Conservation (phyloP, 2,329 filamentous ascomycete species). For the Epicoccum sorghinum region DNA sequence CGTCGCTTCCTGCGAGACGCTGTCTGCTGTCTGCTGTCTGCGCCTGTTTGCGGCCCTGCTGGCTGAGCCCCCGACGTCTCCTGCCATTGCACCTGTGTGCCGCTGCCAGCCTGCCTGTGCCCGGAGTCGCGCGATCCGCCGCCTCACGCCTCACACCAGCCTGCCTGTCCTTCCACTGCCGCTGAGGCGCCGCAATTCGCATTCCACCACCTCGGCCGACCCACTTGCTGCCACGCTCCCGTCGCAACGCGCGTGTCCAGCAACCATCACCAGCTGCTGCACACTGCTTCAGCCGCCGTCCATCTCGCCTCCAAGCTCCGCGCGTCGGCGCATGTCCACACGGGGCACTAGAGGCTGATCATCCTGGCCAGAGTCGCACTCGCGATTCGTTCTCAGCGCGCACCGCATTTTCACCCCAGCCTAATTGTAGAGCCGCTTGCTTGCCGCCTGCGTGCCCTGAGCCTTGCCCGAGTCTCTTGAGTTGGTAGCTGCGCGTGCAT, state of each 20-base stretch:
- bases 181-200: constrained; percentile 23
- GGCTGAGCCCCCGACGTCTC: not conserved
- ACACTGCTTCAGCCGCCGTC: constrained; percentile 5
- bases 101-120: constrained; percentile 4
- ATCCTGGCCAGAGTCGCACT: constrained; percentile 21
- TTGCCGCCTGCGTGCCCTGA: constrained; percentile 12
- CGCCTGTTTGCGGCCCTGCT: not conserved
- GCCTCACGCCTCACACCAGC: constrained; percentile 15
- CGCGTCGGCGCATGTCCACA: constrained; percentile 13
- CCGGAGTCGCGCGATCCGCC: constrained; percentile 20
- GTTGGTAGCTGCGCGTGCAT: constrained; percentile 21
- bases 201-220: constrained; percentile 21
- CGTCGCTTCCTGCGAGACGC: constrained; percentile 3
- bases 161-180: constrained; percentile 10
- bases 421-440: constrained; percentile 27
- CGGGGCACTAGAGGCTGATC: constrained; percentile 19
- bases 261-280: constrained; percentile 8
- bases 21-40: constrained; percentile 10
- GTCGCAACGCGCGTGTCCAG: constrained; percentile 11
- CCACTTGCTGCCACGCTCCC: constrained; percentile 17
- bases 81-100: constrained; percentile 4
- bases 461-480: constrained; percentile 18
- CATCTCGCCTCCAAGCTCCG: constrained; percentile 2
- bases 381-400: constrained; percentile 13
- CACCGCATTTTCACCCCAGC: constrained; percentile 9